Percentiles rank a stretch among this genome's conserved stretches.
Conservation (phyloP, 2,329 filamentous ascomycete genomes). For the Blastomyces parvus region DNA sequence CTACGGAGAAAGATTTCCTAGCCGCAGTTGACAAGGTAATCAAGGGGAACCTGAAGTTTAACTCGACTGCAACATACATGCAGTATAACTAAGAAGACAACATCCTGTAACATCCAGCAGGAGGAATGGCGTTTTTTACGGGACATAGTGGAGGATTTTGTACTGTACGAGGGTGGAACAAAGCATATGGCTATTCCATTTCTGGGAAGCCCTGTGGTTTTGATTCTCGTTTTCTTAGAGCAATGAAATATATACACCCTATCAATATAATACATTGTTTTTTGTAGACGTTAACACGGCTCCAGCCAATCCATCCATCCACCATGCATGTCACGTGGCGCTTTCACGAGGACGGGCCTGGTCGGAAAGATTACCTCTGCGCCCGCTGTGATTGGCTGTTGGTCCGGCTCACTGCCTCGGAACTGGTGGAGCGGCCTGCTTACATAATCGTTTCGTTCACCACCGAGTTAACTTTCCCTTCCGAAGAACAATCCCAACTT, state of each 20-base stretch:
- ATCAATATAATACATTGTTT: background rate
- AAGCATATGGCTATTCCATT: background rate
- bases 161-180: constrained; percentile 1
- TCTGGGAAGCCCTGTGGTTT: background rate
- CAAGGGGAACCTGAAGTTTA: constrained; percentile 98
- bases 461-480: constrained; percentile 11
- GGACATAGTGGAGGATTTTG: background rate
- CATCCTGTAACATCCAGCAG: background rate
- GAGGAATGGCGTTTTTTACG: constrained; percentile 9
- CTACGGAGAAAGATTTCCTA: constrained; percentile 97
- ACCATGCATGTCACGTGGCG: background rate
- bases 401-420: constrained; percentile 25
- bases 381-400: constrained; percentile 26
- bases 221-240: background rate
- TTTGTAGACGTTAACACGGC: background rate
- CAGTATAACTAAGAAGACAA: constrained; percentile 75
- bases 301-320: too few relatives aligned
- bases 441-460: constrained; percentile 26
- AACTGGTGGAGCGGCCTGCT: constrained; percentile 24
- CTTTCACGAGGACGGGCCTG: constrained; percentile 17
- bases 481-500: constrained; percentile 3
- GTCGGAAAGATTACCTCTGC: constrained; percentile 32
- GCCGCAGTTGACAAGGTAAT: constrained; percentile 99
- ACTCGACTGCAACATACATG: constrained; percentile 95
- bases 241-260: background rate